Conservation (phyloP, 306 rosid species). For the Pyrus bretschneideri region DNA sequence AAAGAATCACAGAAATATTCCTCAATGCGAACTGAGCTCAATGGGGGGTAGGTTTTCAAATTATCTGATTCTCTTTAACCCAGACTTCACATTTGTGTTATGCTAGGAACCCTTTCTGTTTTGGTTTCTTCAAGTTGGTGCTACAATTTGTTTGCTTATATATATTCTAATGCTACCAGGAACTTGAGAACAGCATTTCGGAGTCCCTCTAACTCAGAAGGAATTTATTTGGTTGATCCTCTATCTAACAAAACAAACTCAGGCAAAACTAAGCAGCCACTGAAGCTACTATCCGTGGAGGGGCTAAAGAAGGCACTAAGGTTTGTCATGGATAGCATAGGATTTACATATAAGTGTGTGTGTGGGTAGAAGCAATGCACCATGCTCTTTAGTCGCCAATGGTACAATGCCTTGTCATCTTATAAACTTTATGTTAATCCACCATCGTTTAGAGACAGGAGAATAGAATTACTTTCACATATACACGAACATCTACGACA, state of each 20-base stretch:
- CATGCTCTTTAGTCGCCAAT: neutral
- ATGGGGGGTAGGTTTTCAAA: constrained; percentile 65
- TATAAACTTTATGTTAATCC: neutral
- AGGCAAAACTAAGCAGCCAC: constrained; percentile 41
- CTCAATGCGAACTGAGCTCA: constrained; percentile 70
- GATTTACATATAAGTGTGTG: neutral
- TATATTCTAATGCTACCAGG: constrained; percentile 34
- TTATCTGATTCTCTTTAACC: neutral
- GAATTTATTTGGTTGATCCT: constrained; percentile 79
- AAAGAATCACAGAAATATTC: constrained; percentile 68
- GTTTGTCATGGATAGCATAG: constrained; percentile 34
- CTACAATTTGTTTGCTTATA: neutral
- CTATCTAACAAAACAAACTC: constrained; percentile 37
- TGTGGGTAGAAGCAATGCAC: neutral
- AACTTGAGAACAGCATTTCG: constrained; percentile 68
- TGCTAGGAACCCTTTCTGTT: constrained; percentile 1
- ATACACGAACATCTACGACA: neutral
- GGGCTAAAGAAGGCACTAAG: constrained; percentile 77
- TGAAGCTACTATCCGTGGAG: constrained; percentile 70
- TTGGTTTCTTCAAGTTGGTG: neutral
- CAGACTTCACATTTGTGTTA: neutral
- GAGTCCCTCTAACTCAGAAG: constrained; percentile 56
- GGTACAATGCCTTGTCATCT: neutral
- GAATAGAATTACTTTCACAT: neutral
- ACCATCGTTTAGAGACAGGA: neutral